Evolutionary conservation across 129 eudicot species (phyloP).

Genomic region (Daucus carota): DNA sequence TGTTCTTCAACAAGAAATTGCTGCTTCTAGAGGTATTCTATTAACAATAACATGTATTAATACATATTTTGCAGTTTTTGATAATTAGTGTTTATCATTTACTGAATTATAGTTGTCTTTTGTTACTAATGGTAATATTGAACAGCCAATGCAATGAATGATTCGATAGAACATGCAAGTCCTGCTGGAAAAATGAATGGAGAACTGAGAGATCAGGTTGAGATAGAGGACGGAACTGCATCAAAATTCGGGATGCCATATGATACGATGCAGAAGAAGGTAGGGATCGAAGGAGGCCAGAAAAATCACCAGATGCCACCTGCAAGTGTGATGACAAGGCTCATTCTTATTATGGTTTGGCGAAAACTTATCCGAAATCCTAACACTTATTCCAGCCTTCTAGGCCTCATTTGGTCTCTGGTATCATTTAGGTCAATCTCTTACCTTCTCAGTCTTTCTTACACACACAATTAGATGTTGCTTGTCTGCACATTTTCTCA

Average conservation of each 20-base stretch:
- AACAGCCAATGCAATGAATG: conserved; percentile 5
- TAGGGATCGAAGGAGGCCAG: conserved; percentile 39
- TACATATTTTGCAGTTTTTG: neutral
- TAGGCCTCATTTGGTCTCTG: conserved; percentile 93
- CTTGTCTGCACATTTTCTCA: neutral
- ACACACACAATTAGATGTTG: neutral
- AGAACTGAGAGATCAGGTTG: conserved; percentile 42
- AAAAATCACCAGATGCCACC: conserved; percentile 94
- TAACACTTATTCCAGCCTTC: conserved; percentile 83
- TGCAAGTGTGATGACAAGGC: conserved; percentile 94
- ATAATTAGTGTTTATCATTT: neutral
- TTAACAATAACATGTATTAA: neutral
- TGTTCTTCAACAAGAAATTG: conserved; percentile 55
- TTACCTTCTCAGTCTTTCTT: neutral
- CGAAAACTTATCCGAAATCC: conserved; percentile 93
- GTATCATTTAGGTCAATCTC: conserved; percentile 61
- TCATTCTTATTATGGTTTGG: conserved; percentile 97
- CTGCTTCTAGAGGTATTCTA: conserved; percentile 41
- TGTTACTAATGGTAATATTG: neutral
- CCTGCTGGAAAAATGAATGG: conserved; percentile 36
- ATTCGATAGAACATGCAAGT: conserved; percentile 37
- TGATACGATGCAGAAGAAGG: conserved; percentile 33
- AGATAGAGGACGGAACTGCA: conserved; percentile 27
- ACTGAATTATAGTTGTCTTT: neutral
- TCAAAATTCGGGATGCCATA: conserved; percentile 42